Evolutionary conservation across 2,329 filamentous ascomycete species (phyloP), one percentile per base, ranked within the genome.

Genomic region (Cladosporium sp.): DNA sequence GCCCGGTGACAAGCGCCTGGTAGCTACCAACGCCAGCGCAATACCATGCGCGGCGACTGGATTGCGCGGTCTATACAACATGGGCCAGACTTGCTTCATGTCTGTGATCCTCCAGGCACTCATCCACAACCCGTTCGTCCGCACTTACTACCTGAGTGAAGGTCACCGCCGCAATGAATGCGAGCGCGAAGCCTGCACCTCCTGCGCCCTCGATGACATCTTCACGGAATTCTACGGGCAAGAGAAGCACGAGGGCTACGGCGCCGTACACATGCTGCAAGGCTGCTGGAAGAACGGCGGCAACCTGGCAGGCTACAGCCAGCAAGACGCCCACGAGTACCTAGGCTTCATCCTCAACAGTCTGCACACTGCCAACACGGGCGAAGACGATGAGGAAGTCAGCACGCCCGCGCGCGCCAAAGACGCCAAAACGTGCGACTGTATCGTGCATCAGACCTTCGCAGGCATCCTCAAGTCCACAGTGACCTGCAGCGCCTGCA

Each of bases 61-160:
- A 11, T 87, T 97, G 47, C 88, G 95, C 41, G 94, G 94, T 36
- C 90, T 99, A 68, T 97, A 96, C 79, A 99, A 98, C 75, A 94
- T 97, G 77, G 95, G 94, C n/a, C 93, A 96, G 66, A 98, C 95
- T 12, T 99, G 94, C 81, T 99, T 97, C 79, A 94, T 98, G 85
- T 96, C 95, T 73, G 94, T 97, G 34, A 93, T 98, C 58, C 84
- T 99, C 18, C 95, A 98, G 78, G 93, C 91, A 65, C 88, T 99
- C 72, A 86, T 98, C 64, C 94, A 97, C 80, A 97, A 98, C 75
- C 94, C 94, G 0, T 85, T 97, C 54, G 86, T 99, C 34, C 89
- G 92, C 67, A 93, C 94, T 72, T 98, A 92, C 78, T 98, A 97
- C 77, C 88, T 99, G 6, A 90, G 91, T 49, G 93, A 97, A 76